Percentiles rank a stretch among this genome's conserved stretches.
Evolutionary conservation across 805 yeast genomes (phyloP).

Genomic region (Aciculoconidium aculeatum): DNA sequence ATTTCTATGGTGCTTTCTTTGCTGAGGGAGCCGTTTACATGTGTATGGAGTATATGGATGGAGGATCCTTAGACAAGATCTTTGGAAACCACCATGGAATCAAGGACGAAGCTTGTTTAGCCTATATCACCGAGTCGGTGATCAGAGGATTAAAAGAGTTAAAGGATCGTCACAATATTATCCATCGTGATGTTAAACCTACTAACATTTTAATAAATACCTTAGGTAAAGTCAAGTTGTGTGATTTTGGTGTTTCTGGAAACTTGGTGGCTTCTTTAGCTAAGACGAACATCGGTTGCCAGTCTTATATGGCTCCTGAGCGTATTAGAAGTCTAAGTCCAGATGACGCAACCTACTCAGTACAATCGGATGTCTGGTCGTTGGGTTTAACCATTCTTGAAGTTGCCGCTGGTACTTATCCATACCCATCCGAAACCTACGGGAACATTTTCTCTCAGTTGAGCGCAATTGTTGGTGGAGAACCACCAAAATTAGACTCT

Average conservation of each 20-base stretch:
- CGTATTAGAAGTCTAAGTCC: slow-evolving; percentile 73
- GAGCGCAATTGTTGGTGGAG: slow-evolving; percentile 73
- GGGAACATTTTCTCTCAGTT: slow-evolving; percentile 87
- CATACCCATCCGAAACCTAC: slow-evolving; percentile 94
- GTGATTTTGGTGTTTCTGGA: slow-evolving; percentile 96
- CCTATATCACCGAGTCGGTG: slow-evolving; percentile 73
- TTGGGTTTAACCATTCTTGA: slow-evolving; percentile 82
- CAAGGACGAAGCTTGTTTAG: slow-evolving; percentile 72
- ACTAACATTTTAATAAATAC: slow-evolving; percentile 84
- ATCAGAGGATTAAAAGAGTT: slow-evolving; percentile 76
- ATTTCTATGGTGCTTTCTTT: slow-evolving; percentile 95
- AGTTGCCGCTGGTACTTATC: slow-evolving; percentile 85
- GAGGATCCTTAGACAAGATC: slow-evolving; percentile 85
- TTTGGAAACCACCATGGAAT: slow-evolving; percentile 58
- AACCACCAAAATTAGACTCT: slow-evolving; percentile 21
- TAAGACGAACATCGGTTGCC: slow-evolving; percentile 94
- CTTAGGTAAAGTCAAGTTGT: slow-evolving; percentile 79
- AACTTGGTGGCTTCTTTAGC: slow-evolving; percentile 93
- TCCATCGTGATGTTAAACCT: slow-evolving; percentile 95
- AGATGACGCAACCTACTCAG: slow-evolving; percentile 77
- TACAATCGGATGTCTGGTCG: slow-evolving; percentile 95
- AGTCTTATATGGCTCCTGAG: slow-evolving; percentile 98
- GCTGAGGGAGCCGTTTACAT: slow-evolving; percentile 97
- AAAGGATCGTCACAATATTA: slow-evolving; percentile 86
- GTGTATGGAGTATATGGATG: slow-evolving; percentile 98